A percentile compares a stretch with the other conserved stretches of the same genome.
Evolutionary conservation across 2,329 filamentous ascomycete genomes (phyloP).

Genomic region (Cryphonectria parasitica): DNA sequence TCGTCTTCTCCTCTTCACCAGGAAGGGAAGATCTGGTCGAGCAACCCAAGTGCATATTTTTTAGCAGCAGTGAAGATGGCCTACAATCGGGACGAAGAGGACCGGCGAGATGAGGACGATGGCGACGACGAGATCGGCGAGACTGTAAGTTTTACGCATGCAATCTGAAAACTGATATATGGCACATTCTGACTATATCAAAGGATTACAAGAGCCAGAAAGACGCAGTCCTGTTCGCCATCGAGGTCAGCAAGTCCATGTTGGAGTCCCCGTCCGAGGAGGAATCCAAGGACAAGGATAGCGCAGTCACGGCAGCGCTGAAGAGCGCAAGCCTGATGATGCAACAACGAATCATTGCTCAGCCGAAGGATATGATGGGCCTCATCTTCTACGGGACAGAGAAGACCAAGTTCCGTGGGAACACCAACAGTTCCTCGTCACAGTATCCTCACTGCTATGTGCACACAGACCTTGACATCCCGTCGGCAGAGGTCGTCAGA

Average conservation of each 20-base stretch:
- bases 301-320: conserved; percentile 78
- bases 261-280: conserved; percentile 66
- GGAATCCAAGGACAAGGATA: conserved; percentile 75
- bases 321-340: conserved; percentile 95
- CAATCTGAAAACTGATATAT: no score
- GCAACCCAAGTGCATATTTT: neutral
- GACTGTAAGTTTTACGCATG: conserved; percentile 30
- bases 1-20: neutral
- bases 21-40: no score
- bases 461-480: conserved; percentile 84
- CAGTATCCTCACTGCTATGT: conserved; percentile 92
- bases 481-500: conserved; percentile 85
- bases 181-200: neutral
- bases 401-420: conserved; percentile 76
- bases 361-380: conserved; percentile 96
- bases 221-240: conserved; percentile 97
- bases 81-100: conserved; percentile 48
- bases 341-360: conserved; percentile 98
- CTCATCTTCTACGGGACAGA: conserved; percentile 90
- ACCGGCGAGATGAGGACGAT: conserved; percentile 63
- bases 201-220: conserved; percentile 90
- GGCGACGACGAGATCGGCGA: conserved; percentile 62
- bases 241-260: conserved; percentile 91
- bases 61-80: conserved; percentile 36
- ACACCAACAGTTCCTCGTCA: conserved; percentile 58